A percentile compares a stretch with the other conserved stretches of the same genome.
These are phyloP conservation scores for Elaeis oleifera DNA, from an alignment of 202 grass and related monocot species.

Conservation along the genomic window DNA sequence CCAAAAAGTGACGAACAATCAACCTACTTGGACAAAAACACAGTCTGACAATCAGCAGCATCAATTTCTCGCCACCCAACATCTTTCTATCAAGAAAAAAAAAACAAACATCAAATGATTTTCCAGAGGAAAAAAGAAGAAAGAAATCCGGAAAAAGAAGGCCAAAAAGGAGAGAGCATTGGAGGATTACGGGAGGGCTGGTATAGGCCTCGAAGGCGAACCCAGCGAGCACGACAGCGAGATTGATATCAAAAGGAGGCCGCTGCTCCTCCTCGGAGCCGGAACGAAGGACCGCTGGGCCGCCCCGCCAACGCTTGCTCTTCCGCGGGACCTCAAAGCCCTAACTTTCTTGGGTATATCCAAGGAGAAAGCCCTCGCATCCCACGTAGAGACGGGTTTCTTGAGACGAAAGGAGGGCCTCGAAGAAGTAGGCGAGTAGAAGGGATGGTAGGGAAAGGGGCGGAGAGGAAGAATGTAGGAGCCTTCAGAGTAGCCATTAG, in stretches of 20 bases:
- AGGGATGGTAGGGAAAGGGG: conserved; percentile 5
- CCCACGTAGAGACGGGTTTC: not conserved
- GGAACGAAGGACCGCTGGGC: not conserved
- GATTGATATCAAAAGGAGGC: conserved; percentile 47
- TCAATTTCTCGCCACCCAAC: conserved; percentile 83
- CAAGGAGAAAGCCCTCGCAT: not conserved
- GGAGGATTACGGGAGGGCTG: conserved; percentile 56
- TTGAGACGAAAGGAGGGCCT: conserved; percentile 14
- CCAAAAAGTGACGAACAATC: too few species aligned
- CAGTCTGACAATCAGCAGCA: conserved; percentile 63
- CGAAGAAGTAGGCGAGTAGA: not conserved
- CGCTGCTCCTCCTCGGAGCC: conserved; percentile 3
- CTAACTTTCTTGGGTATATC: not conserved
- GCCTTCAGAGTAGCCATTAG: conserved; percentile 11
- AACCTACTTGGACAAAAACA: conserved; percentile 83
- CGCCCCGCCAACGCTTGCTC: not conserved
- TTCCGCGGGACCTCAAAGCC: conserved; percentile 10
- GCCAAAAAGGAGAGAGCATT: not conserved
- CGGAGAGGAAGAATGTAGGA: conserved; percentile 2
- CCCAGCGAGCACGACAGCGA: conserved; percentile 87
- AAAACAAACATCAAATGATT: too few species aligned
- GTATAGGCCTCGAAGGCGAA: conserved; percentile 92
- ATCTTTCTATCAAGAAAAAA: conserved; percentile 32
- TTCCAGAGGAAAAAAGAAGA: not conserved
- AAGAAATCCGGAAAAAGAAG: not conserved